phyloP scores from a whole-genome alignment of 2,329 filamentous ascomycete genomes.

The Trichoderma sp. region DNA sequence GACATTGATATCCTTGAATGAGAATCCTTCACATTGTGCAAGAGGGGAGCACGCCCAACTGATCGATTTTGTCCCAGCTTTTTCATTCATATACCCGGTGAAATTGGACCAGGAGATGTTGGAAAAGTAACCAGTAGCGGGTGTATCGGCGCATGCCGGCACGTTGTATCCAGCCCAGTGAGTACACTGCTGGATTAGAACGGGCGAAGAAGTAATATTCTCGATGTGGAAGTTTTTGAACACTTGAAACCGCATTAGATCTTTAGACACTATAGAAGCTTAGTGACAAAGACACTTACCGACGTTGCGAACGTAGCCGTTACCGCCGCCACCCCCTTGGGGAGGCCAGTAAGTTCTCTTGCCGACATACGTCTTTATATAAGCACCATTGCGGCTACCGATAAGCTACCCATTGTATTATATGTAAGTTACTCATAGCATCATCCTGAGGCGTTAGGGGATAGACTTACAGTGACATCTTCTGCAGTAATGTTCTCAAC shows the following conservation, averaged over 20 bases:
- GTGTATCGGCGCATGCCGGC: slow-evolving; percentile 8
- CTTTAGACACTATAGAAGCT: not conserved
- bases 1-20: slow-evolving; percentile 8
- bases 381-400: slow-evolving; percentile 14
- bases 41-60: slow-evolving; percentile 12
- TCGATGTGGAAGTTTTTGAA: slow-evolving; percentile 14
- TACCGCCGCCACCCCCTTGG: slow-evolving; percentile 1
- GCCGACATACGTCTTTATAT: slow-evolving; percentile 11
- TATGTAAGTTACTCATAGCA: not conserved
- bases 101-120: slow-evolving; percentile 12
- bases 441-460: not conserved
- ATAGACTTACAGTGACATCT: slow-evolving; percentile 1
- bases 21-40: slow-evolving; percentile 7
- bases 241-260: not conserved
- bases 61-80: not conserved
- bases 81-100: slow-evolving; percentile 13
- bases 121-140: slow-evolving; percentile 6
- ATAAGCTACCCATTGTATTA: not conserved
- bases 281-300: not conserved
- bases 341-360: slow-evolving; percentile 8
- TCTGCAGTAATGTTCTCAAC: slow-evolving; percentile 20
- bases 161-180: slow-evolving; percentile 14
- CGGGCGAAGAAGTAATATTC: slow-evolving; percentile 7
- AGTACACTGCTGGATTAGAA: slow-evolving; percentile 7
- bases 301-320: slow-evolving; percentile 12